Conservation (phyloP, 148 eudicot genomes). For the Selenicereus undatus region DNA sequence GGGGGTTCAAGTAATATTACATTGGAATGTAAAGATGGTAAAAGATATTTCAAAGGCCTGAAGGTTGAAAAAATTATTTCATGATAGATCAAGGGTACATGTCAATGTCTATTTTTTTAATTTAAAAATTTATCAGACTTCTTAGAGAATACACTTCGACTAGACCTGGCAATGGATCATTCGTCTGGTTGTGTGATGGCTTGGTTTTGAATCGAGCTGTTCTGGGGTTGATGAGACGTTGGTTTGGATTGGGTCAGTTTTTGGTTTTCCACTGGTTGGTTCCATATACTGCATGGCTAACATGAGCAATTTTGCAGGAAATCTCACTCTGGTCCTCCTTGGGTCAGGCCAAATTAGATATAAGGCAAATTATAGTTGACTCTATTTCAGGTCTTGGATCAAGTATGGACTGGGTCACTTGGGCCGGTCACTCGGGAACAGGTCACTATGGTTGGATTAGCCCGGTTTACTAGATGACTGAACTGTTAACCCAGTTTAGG, state of each 20-base stretch:
- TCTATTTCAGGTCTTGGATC: not conserved
- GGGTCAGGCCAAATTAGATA: not conserved
- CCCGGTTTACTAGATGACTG: no score
- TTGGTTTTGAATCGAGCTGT: no score
- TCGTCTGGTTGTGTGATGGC: not conserved
- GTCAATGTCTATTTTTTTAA: no score
- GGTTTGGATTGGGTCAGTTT: not conserved
- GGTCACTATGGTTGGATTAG: not conserved
- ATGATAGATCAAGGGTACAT: no score
- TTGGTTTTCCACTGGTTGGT: not conserved
- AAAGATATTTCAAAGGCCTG: no score
- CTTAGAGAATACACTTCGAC: not conserved
- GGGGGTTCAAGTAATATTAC: no score
- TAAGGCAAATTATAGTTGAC: not conserved
- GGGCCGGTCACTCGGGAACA: not conserved
- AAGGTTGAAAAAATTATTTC: no score
- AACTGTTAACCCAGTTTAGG: no score
- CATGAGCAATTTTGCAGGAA: not conserved
- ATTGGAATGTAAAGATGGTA: no score
- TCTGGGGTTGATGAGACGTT: not conserved
- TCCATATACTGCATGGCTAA: not conserved
- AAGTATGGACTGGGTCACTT: not conserved
- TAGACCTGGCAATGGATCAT: not conserved
- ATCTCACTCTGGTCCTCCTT: not conserved
- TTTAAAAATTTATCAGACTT: not conserved